phyloP scores from a whole-genome alignment of 345 rosid genomes.

The Sonneratia caseolaris region DNA sequence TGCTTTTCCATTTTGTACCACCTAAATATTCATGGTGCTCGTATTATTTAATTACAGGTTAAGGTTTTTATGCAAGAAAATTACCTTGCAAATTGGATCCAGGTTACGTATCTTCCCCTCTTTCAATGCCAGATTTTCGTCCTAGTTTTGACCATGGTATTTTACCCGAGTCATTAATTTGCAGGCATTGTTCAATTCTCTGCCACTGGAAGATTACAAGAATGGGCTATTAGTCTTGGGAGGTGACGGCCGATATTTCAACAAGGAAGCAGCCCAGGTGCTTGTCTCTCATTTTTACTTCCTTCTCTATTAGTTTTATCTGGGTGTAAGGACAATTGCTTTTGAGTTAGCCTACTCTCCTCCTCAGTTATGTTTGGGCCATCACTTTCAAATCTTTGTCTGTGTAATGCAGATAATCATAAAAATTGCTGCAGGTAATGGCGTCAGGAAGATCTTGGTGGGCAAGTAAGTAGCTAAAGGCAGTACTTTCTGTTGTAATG shows the following conservation, averaged over 20 bases:
- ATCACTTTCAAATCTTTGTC: background rate
- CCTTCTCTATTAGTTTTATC: conserved; percentile 4
- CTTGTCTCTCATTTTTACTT: background rate
- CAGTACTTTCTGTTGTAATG: background rate
- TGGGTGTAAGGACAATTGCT: conserved; percentile 2
- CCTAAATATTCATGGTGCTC: background rate
- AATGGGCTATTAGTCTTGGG: conserved; percentile 69
- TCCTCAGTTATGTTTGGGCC: background rate
- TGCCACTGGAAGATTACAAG: conserved; percentile 74
- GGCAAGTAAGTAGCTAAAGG: conserved; percentile 48
- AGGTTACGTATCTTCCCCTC: conserved; percentile 36
- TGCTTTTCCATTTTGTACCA: background rate
- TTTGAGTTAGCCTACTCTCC: background rate
- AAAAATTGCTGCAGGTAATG: conserved; percentile 95
- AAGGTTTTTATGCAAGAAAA: conserved; percentile 83
- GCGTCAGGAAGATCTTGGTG: conserved; percentile 70
- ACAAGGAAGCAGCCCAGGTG: conserved; percentile 79
- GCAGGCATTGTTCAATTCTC: conserved; percentile 80
- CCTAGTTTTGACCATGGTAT: background rate
- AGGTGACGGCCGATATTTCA: conserved; percentile 92
- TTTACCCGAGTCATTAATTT: conserved; percentile 3
- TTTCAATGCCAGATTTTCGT: background rate
- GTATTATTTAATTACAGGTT: conserved; percentile 30
- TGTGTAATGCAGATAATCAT: conserved; percentile 58
- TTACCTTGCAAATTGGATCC: conserved; percentile 92